A percentile compares a stretch with the other conserved stretches of the same genome.
phyloP scores from a whole-genome alignment of 345 rosid genomes.

The Cardiospermum halicacabum region DNA sequence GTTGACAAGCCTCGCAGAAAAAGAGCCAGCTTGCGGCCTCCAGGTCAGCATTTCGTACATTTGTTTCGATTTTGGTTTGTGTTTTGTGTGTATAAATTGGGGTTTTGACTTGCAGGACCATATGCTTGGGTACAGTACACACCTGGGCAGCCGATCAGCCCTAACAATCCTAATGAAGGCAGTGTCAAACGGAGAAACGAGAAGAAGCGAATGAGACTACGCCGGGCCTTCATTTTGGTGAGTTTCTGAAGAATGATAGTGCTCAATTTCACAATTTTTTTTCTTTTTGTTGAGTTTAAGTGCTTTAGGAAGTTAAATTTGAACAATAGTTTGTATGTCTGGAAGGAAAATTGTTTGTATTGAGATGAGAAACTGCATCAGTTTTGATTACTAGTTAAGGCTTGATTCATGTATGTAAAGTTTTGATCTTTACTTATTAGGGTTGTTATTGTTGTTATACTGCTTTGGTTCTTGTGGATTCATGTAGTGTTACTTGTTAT shows the following conservation, averaged over 20 bases:
- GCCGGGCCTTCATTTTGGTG: conserved; percentile 63
- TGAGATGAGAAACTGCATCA: not conserved
- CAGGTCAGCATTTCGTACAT: conserved; percentile 36
- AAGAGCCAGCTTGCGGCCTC: conserved; percentile 64
- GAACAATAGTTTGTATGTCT: not conserved
- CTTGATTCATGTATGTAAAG: not conserved
- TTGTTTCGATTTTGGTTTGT: not conserved
- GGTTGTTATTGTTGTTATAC: too few relatives aligned
- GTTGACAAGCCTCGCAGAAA: conserved; percentile 67
- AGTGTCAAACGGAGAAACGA: conserved; percentile 72
- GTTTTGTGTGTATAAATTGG: not conserved
- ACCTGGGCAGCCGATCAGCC: conserved; percentile 69
- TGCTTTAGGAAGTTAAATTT: not conserved
- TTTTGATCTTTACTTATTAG: not conserved
- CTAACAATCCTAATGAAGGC: conserved; percentile 77
- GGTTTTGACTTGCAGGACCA: conserved; percentile 46
- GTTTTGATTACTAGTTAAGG: not conserved
- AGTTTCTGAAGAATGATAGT: too few relatives aligned
- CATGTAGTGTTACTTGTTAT: too few relatives aligned
- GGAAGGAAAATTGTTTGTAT: not conserved
- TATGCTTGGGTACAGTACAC: conserved; percentile 75
- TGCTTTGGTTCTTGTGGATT: not conserved
- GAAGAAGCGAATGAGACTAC: conserved; percentile 67
- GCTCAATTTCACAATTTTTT: not conserved
- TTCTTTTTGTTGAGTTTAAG: not conserved